Percentiles rank a stretch among this genome's conserved stretches.
Evolutionary conservation across 2,329 filamentous ascomycete genomes (phyloP).

Genomic region (Phoma sp.): DNA sequence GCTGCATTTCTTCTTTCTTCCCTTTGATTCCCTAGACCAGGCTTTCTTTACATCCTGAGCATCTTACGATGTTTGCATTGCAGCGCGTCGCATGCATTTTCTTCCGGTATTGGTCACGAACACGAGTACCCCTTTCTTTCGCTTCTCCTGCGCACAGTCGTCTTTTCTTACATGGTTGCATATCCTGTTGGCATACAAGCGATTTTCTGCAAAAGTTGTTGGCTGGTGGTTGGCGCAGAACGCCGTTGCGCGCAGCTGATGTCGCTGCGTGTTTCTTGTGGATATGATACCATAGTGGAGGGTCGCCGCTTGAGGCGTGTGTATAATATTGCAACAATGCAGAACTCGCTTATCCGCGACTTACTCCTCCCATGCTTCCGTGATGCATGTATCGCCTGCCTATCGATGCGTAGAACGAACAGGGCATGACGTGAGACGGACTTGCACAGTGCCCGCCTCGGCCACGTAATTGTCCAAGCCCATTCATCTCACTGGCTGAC

Average conservation of each 20-base stretch:
- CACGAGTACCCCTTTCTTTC: conserved; percentile 25
- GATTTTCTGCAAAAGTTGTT: conserved; percentile 18
- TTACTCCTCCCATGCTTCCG: background rate
- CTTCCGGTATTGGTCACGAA: conserved; percentile 23
- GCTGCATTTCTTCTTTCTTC: conserved; percentile 19
- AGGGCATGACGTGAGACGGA: background rate
- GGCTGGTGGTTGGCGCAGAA: conserved; percentile 10
- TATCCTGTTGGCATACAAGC: conserved; percentile 29
- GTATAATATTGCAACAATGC: conserved; percentile 25
- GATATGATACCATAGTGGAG: conserved; percentile 17
- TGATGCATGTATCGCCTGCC: background rate
- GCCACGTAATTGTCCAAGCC: too few relatives aligned
- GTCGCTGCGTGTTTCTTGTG: conserved; percentile 16
- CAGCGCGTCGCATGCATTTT: conserved; percentile 39
- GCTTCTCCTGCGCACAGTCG: conserved; percentile 10
- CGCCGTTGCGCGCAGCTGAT: conserved; percentile 9
- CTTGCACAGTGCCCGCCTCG: background rate
- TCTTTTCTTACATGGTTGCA: conserved; percentile 18
- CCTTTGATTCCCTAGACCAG: conserved; percentile 27
- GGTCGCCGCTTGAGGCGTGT: conserved; percentile 15
- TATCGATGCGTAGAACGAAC: background rate
- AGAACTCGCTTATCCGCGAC: conserved; percentile 7
- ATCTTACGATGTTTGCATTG: conserved; percentile 26
- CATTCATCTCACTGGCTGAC: too few relatives aligned
- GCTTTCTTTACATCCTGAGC: conserved; percentile 26